These are phyloP conservation scores for Rhizomucor pusillus DNA, from an alignment of 371 early-diverging fungal species.

Conservation along the genomic window DNA sequence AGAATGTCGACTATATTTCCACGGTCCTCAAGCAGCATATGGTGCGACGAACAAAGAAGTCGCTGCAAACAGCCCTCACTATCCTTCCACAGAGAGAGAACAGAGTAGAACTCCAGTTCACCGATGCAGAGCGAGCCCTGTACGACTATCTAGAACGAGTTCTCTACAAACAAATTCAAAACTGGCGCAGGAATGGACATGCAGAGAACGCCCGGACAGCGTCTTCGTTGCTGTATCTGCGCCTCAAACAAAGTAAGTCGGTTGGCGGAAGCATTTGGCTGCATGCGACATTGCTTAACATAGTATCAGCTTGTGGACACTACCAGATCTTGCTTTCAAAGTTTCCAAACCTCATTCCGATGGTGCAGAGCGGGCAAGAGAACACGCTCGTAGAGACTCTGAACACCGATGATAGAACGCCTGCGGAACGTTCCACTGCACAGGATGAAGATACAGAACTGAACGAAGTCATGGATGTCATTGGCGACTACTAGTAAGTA, in stretches of 20 bases:
- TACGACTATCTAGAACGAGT: constrained; percentile 42
- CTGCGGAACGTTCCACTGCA: constrained; percentile 5
- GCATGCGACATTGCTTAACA: too few species aligned
- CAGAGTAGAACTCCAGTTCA: constrained; percentile 34
- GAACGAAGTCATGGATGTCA: constrained; percentile 25
- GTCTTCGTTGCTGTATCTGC: constrained; percentile 30
- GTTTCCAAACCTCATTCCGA: constrained; percentile 37
- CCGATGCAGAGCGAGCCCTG: constrained; percentile 31
- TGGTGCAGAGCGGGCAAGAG: constrained; percentile 4
- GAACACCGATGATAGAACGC: constrained; percentile 1
- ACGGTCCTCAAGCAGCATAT: constrained; percentile 30
- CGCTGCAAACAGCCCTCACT: constrained; percentile 16
- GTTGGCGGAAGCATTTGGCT: neutral
- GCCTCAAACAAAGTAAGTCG: constrained; percentile 34
- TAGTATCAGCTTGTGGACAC: constrained; percentile 38
- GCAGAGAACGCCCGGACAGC: constrained; percentile 13
- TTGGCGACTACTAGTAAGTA: constrained; percentile 37
- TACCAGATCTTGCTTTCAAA: constrained; percentile 31
- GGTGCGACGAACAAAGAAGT: constrained; percentile 34
- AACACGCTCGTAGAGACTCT: neutral
- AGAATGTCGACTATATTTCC: constrained; percentile 28
- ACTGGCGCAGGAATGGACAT: constrained; percentile 11
- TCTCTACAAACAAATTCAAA: constrained; percentile 26
- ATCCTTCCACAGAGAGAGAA: constrained; percentile 33
- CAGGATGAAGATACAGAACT: constrained; percentile 26